Evolutionary conservation across 768 basidiomycete genomes (phyloP), one percentile per base, ranked within the genome.

Genomic region (Filobasidium floriforme): DNA sequence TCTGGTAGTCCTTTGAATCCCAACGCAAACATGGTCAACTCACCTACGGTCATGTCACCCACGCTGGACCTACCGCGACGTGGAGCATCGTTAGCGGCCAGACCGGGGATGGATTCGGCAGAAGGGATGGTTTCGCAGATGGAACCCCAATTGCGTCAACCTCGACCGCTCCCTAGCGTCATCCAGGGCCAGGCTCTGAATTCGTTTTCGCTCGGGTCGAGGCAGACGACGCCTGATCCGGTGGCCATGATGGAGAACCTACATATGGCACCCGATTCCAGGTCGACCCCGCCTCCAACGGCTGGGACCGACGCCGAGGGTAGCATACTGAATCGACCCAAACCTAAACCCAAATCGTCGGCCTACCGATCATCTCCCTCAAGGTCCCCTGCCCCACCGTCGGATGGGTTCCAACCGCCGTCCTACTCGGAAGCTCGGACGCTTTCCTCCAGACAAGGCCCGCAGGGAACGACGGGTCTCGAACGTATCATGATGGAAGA

Each of bases 321-420:
- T 18, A 66, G 67, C 26, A 43, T 68, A 41, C 37, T 68, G 18
- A 40, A 68, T 26, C 62, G 67, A 43, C 67, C 67, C 12, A 29
- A 62, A 32, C 62, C 67, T 3, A 29, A 46, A 12, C 26, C 40
- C 22, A 63, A 63, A 37, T 63, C 62, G n/a, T 63, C 62, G 1
- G 51, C 40, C 15, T 63, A 63, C 26, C 54, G 54, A 32, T 24
- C 54, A 26, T 57, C 54, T 15, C 54, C 54, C 1, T 57, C 54
- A 5, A 15, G 54, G 7, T 57, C 54, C 22, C 7, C 54, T 32
- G 54, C 29, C 18, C 19, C 26, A 7, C 54, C 22, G 6, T 32
- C 22, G 14, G 54, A 57, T 32, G 54, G 54, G 24, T 28, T 28
- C 26, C 14, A 15, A 4, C 29, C 54, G 12, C 54, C 54, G 7